Percentiles rank a stretch among this genome's conserved stretches.
phyloP scores from a whole-genome alignment of 2,329 filamentous ascomycete genomes.

The Penicillium sp. region DNA sequence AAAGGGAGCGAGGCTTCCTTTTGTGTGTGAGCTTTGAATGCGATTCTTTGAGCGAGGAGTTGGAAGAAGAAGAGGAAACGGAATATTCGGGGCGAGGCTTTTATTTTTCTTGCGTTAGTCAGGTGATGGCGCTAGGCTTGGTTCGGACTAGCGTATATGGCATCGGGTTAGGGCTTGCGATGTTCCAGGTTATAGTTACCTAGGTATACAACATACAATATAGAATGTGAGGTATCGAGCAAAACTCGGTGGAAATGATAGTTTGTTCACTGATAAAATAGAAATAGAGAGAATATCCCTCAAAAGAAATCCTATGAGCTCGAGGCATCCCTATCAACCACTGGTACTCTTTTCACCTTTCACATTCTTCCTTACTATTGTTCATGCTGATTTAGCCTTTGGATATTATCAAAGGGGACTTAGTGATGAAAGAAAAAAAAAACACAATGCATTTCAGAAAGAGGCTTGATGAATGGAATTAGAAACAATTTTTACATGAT shows the following conservation, averaged over 20 bases:
- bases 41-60: constrained; percentile 99
- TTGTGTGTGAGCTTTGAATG: constrained; percentile 98
- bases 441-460: constrained; percentile 18
- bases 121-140: constrained; percentile 23
- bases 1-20: constrained; percentile 43
- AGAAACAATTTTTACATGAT: constrained; percentile 21
- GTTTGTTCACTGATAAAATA: neutral
- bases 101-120: constrained; percentile 22
- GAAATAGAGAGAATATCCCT: neutral
- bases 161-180: neutral
- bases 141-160: constrained; percentile 6
- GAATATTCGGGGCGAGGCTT: constrained; percentile 16
- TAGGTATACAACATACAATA: too few relatives aligned
- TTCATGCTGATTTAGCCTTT: neutral
- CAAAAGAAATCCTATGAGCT: neutral
- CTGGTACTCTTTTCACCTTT: neutral
- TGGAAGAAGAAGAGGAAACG: constrained; percentile 44
- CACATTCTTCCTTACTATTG: neutral
- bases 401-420: neutral
- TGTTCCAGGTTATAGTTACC: neutral
- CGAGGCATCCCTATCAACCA: neutral
- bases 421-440: neutral
- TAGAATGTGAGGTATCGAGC: neutral
- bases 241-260: neutral
- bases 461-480: constrained; percentile 20